Conservation (phyloP, 495 filamentous ascomycete species). For the Neurospora sp. region DNA sequence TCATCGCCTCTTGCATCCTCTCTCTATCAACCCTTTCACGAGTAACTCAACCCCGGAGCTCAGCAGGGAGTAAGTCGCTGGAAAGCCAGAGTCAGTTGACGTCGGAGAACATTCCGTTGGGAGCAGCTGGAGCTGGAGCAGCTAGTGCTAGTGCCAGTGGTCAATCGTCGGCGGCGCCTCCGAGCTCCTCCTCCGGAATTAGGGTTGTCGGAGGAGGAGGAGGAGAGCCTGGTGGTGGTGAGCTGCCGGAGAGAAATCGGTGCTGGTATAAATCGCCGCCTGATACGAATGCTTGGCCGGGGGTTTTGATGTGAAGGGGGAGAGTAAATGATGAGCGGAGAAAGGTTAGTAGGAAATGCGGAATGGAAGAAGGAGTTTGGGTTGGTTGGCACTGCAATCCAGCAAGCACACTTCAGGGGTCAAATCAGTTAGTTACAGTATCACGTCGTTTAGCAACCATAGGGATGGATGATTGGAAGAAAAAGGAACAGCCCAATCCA, state of each 20-base stretch:
- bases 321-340: not conserved
- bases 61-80: not conserved
- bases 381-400: not conserved
- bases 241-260: not conserved
- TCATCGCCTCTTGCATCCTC: conserved; percentile 29
- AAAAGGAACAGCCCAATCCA: too few species aligned
- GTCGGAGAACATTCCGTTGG: not conserved
- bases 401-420: too few species aligned
- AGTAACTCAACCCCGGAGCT: too few species aligned
- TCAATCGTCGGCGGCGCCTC: not conserved
- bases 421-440: too few species aligned
- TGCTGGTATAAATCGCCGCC: not conserved
- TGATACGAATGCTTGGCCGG: not conserved
- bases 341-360: too few species aligned
- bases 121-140: not conserved
- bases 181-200: not conserved
- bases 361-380: not conserved
- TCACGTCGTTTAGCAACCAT: too few species aligned
- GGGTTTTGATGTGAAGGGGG: not conserved
- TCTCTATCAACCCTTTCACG: conserved; percentile 26
- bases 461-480: too few species aligned
- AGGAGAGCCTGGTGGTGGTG: not conserved
- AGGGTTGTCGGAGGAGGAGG: not conserved
- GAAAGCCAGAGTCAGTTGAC: not conserved
- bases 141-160: not conserved